These are phyloP conservation scores for Coprinopsis strossmayeri DNA, from an alignment of 768 basidiomycete genomes.

Conservation along the genomic window DNA sequence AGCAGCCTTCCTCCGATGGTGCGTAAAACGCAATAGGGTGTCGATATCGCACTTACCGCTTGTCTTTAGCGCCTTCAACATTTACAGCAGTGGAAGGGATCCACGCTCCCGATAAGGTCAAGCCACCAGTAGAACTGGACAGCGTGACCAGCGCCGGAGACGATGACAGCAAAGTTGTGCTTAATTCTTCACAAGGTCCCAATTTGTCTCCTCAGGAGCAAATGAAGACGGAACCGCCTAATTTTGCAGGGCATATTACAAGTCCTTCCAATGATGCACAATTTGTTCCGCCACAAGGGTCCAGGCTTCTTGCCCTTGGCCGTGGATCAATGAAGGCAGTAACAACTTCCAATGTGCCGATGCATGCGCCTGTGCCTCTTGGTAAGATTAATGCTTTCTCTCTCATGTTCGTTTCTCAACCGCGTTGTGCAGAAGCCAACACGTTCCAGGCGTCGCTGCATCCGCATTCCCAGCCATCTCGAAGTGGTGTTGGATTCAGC, in stretches of 20 bases:
- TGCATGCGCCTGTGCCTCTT: background rate
- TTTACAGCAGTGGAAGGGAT: no score
- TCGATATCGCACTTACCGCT: background rate
- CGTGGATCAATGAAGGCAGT: conserved; percentile 26
- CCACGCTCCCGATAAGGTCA: no score
- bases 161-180: no score
- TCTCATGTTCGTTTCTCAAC: background rate
- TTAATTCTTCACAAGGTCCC: no score
- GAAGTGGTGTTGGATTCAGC: conserved; percentile 32
- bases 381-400: background rate
- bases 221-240: background rate
- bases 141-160: no score
- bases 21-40: no score
- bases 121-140: no score
- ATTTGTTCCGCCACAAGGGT: conserved; percentile 41
- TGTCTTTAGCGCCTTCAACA: no score
- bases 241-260: conserved; percentile 3
- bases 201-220: background rate
- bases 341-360: conserved; percentile 3
- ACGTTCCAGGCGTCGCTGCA: background rate
- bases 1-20: no score
- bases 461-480: background rate
- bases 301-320: conserved; percentile 44
- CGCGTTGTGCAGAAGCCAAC: background rate
- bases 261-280: conserved; percentile 10